A percentile compares a stretch with the other conserved stretches of the same genome.
Evolutionary conservation across 2,329 filamentous ascomycete species (phyloP).

Genomic region (Neonectria sp.): DNA sequence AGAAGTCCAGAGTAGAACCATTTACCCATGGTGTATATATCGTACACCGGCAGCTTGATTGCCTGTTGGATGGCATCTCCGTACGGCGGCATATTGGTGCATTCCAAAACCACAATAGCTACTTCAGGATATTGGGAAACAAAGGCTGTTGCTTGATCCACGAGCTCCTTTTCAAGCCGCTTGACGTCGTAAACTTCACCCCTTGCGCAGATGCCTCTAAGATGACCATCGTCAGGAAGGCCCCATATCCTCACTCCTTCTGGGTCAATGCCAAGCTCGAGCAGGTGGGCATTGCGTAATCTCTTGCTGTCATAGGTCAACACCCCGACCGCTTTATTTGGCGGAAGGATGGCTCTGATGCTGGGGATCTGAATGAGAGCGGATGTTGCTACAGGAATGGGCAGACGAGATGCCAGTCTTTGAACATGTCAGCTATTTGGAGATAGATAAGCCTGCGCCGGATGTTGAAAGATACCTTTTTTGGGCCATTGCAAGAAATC

Average conservation of each 20-base stretch:
- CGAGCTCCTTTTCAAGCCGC: constrained; percentile 41
- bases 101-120: constrained; percentile 49
- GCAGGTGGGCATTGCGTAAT: constrained; percentile 41
- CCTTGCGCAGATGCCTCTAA: constrained; percentile 37
- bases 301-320: constrained; percentile 50
- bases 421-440: not conserved
- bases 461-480: constrained; percentile 41
- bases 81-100: constrained; percentile 56
- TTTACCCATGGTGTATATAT: constrained; percentile 53
- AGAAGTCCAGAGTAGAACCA: constrained; percentile 55
- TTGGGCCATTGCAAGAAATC: constrained; percentile 56
- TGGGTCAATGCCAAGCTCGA: constrained; percentile 41
- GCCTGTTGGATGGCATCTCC: constrained; percentile 50
- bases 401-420: constrained; percentile 50
- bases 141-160: constrained; percentile 34
- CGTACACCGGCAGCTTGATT: constrained; percentile 51
- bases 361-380: constrained; percentile 54
- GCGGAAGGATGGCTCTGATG: constrained; percentile 47
- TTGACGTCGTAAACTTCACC: constrained; percentile 38
- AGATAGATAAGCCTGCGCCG: no score
- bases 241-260: constrained; percentile 43
- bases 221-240: constrained; percentile 37
- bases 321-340: constrained; percentile 47
- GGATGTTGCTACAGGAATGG: constrained; percentile 55
- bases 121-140: constrained; percentile 38